Evolutionary conservation across 176 grass and related monocot species (phyloP), one percentile per base, ranked within the genome.

Genomic region (Avena eriantha): DNA sequence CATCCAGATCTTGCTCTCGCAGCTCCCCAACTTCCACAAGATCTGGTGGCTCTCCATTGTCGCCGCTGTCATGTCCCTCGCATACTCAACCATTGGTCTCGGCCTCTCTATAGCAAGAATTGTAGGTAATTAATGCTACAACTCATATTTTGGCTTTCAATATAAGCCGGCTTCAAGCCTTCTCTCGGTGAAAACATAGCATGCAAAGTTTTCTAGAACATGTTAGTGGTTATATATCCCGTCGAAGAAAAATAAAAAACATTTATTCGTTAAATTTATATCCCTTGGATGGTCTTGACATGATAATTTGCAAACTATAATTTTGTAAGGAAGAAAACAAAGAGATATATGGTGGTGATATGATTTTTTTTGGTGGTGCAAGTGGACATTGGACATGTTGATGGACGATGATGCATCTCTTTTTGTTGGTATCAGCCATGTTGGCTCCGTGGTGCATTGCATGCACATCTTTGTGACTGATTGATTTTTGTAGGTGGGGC

Each of bases 21-120:
- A 98, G 87, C 49, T 98, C 8, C 96, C 90, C 2, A 98, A 98
- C 63, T 98, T 98, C 55, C 93, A 95, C 88, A 93, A 98, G 84
- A 29, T 98, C 17, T 98, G 89, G 86, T 96, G 92, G 90, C 96
- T 98, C 49, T 96, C 96, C 81, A 90, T 98, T 14, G 55, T 98
- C 48, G 96, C 96, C 0, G 96, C 96, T 0, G 70, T 98, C 84
- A 98, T 96, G 96, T 98, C 96, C 41, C 53, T 98, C 9, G 71
- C 88, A 4, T 98, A 98, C 84, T 94, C 96, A 8, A 58, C 51
- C 82, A 96, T 98, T 26, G 92, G 96, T 2, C 93, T 98, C 54
- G 96, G 91, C 33, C 96, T 98, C 64, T 88, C 96, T 24, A 92
- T 96, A 21, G 96, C 90, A 26, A 98, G 77, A 35, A 98, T 98